Evolutionary conservation across 495 filamentous ascomycete species (phyloP).

Genomic region (Hamigera avellanea): DNA sequence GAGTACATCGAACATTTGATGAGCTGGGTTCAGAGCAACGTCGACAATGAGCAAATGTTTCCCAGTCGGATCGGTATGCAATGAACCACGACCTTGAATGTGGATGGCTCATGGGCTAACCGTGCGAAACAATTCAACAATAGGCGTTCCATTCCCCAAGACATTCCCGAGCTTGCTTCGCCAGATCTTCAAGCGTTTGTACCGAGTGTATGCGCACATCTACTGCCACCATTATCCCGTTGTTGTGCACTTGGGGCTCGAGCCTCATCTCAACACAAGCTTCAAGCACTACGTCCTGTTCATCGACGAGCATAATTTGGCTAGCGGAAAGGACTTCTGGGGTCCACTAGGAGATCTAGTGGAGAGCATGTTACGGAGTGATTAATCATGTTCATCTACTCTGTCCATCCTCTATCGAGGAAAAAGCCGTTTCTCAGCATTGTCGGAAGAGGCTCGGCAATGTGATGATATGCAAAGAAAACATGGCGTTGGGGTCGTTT

Average conservation of each 20-base stretch:
- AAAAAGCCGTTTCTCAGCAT: not conserved
- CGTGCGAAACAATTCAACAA: too few species aligned
- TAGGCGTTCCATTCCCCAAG: slow-evolving; percentile 95
- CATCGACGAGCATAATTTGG: slow-evolving; percentile 82
- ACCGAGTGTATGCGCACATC: slow-evolving; percentile 97
- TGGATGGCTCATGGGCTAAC: slow-evolving; percentile 7
- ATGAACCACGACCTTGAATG: not conserved
- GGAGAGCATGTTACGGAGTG: slow-evolving; percentile 91
- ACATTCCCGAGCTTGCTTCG: slow-evolving; percentile 75
- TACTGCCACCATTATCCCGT: slow-evolving; percentile 99
- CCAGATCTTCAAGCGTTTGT: slow-evolving; percentile 96
- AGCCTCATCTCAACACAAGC: slow-evolving; percentile 96
- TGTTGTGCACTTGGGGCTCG: slow-evolving; percentile 84
- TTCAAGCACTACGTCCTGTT: slow-evolving; percentile 99
- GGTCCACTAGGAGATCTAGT: slow-evolving; percentile 94
- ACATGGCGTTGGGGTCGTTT: not conserved
- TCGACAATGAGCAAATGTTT: slow-evolving; percentile 92
- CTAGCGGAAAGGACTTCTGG: slow-evolving; percentile 93
- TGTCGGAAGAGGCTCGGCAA: not conserved
- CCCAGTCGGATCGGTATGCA: slow-evolving; percentile 74
- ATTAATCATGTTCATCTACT: too few species aligned
- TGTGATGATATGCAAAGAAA: too few species aligned
- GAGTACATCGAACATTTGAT: slow-evolving; percentile 97
- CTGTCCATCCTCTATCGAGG: too few species aligned
- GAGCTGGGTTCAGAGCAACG: slow-evolving; percentile 89